Conservation (phyloP, 805 yeast genomes). For the Saturnispora silvae region DNA sequence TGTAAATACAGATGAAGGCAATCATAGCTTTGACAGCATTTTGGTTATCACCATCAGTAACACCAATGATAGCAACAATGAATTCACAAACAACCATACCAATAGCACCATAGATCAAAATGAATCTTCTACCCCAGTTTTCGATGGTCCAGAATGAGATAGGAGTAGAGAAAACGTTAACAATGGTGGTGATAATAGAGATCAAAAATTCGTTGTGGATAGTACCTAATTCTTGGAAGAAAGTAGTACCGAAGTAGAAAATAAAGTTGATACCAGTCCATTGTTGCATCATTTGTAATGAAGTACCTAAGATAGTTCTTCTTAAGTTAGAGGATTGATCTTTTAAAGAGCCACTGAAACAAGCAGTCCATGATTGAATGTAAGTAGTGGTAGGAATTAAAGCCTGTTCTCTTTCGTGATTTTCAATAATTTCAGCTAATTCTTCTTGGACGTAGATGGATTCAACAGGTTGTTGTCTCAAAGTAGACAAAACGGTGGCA, state of each 20-base stretch:
- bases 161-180: slow-evolving; percentile 41
- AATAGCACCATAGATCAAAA: slow-evolving; percentile 38
- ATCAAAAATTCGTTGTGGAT: slow-evolving; percentile 38
- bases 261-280: slow-evolving; percentile 70
- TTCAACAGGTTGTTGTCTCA: slow-evolving; percentile 42
- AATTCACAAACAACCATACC: slow-evolving; percentile 46
- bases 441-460: slow-evolving; percentile 38
- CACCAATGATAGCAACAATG: slow-evolving; percentile 39
- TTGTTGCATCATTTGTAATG: slow-evolving; percentile 51
- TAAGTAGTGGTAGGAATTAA: slow-evolving; percentile 27
- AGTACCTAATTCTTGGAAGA: slow-evolving; percentile 45
- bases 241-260: slow-evolving; percentile 64
- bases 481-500: slow-evolving; percentile 39
- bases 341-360: slow-evolving; percentile 33
- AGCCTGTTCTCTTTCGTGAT: slow-evolving; percentile 35
- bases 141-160: slow-evolving; percentile 49
- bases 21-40: slow-evolving; percentile 26
- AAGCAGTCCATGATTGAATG: slow-evolving; percentile 32
- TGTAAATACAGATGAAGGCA: slow-evolving; percentile 45
- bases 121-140: slow-evolving; percentile 45
- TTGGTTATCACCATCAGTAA: slow-evolving; percentile 20
- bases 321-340: slow-evolving; percentile 30
- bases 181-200: slow-evolving; percentile 43
- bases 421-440: slow-evolving; percentile 41
- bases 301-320: slow-evolving; percentile 34